Percentiles rank a stretch among this genome's conserved stretches.
Evolutionary conservation across 805 yeast genomes (phyloP).

Genomic region (Lipomyces japonicus): DNA sequence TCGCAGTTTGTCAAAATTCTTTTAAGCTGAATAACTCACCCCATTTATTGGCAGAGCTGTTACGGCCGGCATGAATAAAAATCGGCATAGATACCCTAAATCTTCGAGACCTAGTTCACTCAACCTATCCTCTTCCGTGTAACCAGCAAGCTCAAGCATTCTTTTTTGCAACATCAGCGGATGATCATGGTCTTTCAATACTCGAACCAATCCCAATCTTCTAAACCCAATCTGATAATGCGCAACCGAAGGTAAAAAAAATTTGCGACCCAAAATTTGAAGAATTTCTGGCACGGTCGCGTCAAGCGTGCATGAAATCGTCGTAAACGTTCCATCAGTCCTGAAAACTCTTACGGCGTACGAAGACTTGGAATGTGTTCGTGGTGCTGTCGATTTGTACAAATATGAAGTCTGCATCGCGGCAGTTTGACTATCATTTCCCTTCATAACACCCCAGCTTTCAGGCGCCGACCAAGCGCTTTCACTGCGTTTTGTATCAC

Average conservation of each 20-base stretch:
- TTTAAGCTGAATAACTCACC: conserved; percentile 2
- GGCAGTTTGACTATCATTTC: conserved; percentile 29
- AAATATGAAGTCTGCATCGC: conserved; percentile 1
- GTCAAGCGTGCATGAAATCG: conserved; percentile 73
- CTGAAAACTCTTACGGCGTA: conserved; percentile 70
- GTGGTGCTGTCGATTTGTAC: conserved; percentile 2
- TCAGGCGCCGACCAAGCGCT: conserved; percentile 54
- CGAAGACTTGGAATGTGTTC: conserved; percentile 5
- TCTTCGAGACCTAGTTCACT: conserved; percentile 81
- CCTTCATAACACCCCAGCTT: conserved; percentile 52
- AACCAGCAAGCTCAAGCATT: conserved; percentile 70
- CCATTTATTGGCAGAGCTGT: conserved; percentile 18
- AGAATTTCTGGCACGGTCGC: conserved; percentile 74
- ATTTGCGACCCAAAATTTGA: conserved; percentile 67
- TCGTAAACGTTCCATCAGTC: conserved; percentile 79
- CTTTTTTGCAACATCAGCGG: conserved; percentile 77
- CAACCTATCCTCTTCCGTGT: conserved; percentile 68
- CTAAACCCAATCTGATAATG: conserved; percentile 73
- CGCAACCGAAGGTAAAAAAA: conserved; percentile 63
- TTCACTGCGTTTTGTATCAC: conserved; percentile 9
- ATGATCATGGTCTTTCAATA: conserved; percentile 64
- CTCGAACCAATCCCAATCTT: conserved; percentile 39
- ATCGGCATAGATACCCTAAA: conserved; percentile 74
- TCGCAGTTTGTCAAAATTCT: not conserved
- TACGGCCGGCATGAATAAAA: conserved; percentile 46